Evolutionary conservation across 371 early-diverging fungal species (phyloP), one percentile per base, ranked within the genome.

Genomic region (Apophysomyces ossiformis): DNA sequence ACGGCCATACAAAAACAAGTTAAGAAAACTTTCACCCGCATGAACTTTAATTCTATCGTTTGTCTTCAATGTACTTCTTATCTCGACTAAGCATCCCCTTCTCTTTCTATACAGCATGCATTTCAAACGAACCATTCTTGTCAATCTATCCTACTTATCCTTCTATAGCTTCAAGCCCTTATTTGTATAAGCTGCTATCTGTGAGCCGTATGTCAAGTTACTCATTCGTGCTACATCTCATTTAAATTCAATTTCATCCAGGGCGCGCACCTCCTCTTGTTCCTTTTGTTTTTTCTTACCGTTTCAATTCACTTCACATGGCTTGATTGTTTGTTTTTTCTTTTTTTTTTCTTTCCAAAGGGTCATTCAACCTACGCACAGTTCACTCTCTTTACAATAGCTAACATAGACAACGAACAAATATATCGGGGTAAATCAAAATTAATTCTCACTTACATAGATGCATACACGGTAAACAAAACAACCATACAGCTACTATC

Each of bases 241-340:
- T 11, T 41, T 26, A 41, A 41, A 41, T 41, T 41, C 13, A 8
- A 13, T 13, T 41, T 41, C 13, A 5, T 13, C 41, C 41, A 8
- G 41, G 11, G n/a, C 18, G 11, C 11, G 18, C 46, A n/a, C 21
- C 47, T 43, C 37, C 50, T 21, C 35, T 62, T 46, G 12, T 16
- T 35, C 46, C 46, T 61, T 61, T 38, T 38, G n/a, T 60, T 41
- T 21, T 21, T 60, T 39, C 39, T 35, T 60, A 9, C 15, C 44
- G 44, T 45, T 45, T 61, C 43, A 41, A 61, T 45, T 15, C 44
- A 35, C 35, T 26, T 61, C 61, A 44, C 44, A 50, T 50, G 41
- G 54, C 32, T 26, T 26, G 32, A 26, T 26, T 26, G 32, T 26
- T 26, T 26, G 32, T 50, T 21, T 50, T 8, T 21, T 50, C 21